These are phyloP conservation scores for Amaranthus palmeri DNA, from an alignment of 148 eudicot species.

Conservation along the genomic window DNA sequence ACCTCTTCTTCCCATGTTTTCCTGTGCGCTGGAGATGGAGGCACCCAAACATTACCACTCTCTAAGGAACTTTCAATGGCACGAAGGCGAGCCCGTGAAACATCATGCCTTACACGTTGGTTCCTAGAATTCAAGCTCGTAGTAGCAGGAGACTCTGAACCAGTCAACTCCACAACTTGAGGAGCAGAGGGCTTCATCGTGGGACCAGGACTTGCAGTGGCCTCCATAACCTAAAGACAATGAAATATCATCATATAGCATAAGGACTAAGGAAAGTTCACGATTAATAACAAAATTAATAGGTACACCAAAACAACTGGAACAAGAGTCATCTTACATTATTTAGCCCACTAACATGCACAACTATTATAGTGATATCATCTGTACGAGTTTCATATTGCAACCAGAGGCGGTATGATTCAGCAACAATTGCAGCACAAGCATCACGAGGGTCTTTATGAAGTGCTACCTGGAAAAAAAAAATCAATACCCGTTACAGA, in stretches of 20 bases:
- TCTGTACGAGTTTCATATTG: constrained; percentile 99
- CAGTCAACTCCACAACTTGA: constrained; percentile 72
- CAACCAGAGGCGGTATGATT: constrained; percentile 97
- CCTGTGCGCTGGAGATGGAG: constrained; percentile 77
- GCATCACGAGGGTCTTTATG: constrained; percentile 96
- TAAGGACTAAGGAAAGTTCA: constrained; percentile 4
- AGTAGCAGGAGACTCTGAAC: constrained; percentile 84
- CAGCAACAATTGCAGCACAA: constrained; percentile 99
- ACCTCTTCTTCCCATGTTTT: constrained; percentile 98
- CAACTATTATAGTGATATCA: constrained; percentile 93
- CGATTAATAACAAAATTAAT: background rate
- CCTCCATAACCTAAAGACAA: constrained; percentile 40
- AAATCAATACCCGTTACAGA: constrained; percentile 10
- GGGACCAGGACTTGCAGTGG: constrained; percentile 43
- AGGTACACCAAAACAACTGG: background rate
- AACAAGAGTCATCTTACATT: constrained; percentile 46
- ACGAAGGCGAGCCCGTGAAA: constrained; percentile 85
- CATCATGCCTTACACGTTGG: constrained; percentile 72
- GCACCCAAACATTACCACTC: constrained; percentile 74
- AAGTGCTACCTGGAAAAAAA: constrained; percentile 60
- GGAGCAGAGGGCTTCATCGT: constrained; percentile 47
- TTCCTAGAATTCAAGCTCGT: constrained; percentile 52
- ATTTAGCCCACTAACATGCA: constrained; percentile 64
- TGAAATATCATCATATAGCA: constrained; percentile 10
- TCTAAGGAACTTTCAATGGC: constrained; percentile 85